Evolutionary conservation across 1,284 basidiomycete genomes (phyloP).

Genomic region (Moniliophthora roreri): DNA sequence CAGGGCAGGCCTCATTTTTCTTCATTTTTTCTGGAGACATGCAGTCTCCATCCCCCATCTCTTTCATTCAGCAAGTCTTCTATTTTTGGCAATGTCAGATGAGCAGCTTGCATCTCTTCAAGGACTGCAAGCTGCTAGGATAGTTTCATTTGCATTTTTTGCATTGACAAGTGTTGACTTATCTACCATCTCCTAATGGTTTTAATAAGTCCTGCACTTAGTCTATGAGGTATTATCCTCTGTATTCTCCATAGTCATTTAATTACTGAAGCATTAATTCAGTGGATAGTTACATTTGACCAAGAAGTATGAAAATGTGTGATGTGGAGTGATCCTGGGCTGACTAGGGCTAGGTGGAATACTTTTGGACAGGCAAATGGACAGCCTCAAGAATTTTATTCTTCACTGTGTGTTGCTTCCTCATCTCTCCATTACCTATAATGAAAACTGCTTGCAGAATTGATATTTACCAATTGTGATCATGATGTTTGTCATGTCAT

Average conservation of each 20-base stretch:
- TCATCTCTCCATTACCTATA: neutral
- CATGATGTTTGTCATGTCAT: conserved; percentile 10
- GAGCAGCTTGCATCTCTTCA: conserved; percentile 19
- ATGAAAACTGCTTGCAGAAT: conserved; percentile 25
- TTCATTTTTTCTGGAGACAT: neutral
- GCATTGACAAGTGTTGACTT: conserved; percentile 27
- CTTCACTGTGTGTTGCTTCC: conserved; percentile 27
- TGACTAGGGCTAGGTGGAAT: conserved; percentile 28
- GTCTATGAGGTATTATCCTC: conserved; percentile 16
- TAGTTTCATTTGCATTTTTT: conserved; percentile 30
- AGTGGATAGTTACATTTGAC: conserved; percentile 38
- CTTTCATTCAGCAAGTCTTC: neutral
- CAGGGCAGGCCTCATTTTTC: neutral
- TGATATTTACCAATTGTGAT: conserved; percentile 28
- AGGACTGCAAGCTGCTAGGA: conserved; percentile 30
- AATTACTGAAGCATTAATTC: conserved; percentile 20
- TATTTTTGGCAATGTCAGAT: neutral
- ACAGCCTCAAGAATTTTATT: conserved; percentile 33
- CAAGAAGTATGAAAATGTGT: conserved; percentile 27
- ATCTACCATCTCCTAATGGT: neutral
- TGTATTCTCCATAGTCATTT: neutral
- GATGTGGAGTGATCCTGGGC: neutral
- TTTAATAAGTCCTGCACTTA: conserved; percentile 1
- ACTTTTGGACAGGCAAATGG: conserved; percentile 38
- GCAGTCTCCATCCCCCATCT: neutral